phyloP scores from a whole-genome alignment of 441 rosid genomes.

The Jatropha podagrica region DNA sequence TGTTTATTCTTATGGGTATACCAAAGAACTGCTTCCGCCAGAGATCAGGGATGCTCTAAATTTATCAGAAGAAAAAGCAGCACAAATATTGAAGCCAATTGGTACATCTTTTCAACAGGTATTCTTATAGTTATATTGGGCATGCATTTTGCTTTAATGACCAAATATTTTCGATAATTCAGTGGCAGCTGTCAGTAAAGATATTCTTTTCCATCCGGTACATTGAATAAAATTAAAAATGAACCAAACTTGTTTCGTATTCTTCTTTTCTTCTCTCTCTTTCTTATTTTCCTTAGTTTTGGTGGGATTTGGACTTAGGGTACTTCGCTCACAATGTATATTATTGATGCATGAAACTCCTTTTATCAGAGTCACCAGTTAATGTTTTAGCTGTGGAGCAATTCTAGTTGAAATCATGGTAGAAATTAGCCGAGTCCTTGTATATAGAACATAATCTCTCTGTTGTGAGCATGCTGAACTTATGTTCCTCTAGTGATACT shows the following conservation, averaged over 20 bases:
- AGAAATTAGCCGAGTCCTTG: neutral
- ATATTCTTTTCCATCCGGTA: neutral
- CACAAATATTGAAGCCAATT: constrained; percentile 52
- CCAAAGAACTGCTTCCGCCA: constrained; percentile 73
- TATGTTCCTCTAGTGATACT: constrained; percentile 6
- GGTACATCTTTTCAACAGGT: constrained; percentile 75
- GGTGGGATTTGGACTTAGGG: constrained; percentile 7
- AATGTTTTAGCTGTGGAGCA: constrained; percentile 11
- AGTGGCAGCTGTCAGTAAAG: neutral
- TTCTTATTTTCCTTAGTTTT: constrained; percentile 5
- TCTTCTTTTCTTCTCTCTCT: neutral
- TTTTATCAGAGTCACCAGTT: constrained; percentile 15
- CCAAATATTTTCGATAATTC: constrained; percentile 15
- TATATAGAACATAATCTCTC: neutral
- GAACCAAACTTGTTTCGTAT: neutral
- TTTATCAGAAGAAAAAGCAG: constrained; percentile 65
- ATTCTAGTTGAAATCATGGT: constrained; percentile 1
- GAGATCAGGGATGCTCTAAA: constrained; percentile 54
- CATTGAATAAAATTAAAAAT: neutral
- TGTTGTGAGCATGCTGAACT: constrained; percentile 17
- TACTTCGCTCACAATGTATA: neutral
- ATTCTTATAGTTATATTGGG: constrained; percentile 13
- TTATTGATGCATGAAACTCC: neutral
- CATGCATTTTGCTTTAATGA: constrained; percentile 4
- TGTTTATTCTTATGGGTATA: constrained; percentile 65